Evolutionary conservation across 257 asterid genomes (phyloP), one percentile per base, ranked within the genome.

Genomic region (Buddleja alternifolia): DNA sequence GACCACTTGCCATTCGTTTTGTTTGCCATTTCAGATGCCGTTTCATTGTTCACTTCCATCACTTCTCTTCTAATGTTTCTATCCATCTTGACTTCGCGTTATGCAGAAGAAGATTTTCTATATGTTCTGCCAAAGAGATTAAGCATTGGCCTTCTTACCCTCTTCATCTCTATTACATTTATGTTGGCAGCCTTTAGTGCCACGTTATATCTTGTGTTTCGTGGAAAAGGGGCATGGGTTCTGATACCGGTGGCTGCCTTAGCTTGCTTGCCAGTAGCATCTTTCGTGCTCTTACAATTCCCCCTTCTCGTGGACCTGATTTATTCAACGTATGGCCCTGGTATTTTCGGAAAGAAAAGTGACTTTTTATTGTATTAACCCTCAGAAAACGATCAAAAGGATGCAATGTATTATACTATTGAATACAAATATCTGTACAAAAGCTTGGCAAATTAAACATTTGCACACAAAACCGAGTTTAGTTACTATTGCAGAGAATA

Each of bases 191-290:
- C 58, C 37, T 69, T 69, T 3, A 17, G 47, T 45, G n/a, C 21
- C 1, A 24, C 63, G 0, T 4, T 67, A 4, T 54, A 20, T n/a
- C 15, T 67, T 53, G 62, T 41, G 11, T 36, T 54, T 11, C 41
- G n/a, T 3, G 7, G 9, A 5, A 21, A 52, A n/a, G 11, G 40
- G 6, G 10, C n/a, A 9, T 19, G 23, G 42, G 7, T 66, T 37
- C 24, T 66, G 40, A n/a, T 52, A 17, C 63, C 72, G 7, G 16
- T 64, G 19, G 23, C n/a, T n/a, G n/a, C n/a, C n/a, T n/a, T n/a
- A n/a, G n/a, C n/a, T n/a, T n/a, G n/a, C n/a, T n/a, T n/a, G n/a
- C n/a, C n/a, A n/a, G n/a, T n/a, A n/a, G n/a, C n/a, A n/a, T n/a
- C n/a, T n/a, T n/a, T n/a, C n/a, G 10, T 9, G 10, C 2, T 0